A percentile compares a stretch with the other conserved stretches of the same genome.
These are phyloP conservation scores for Trichoderma sp. DNA, from an alignment of 2,329 filamentous ascomycete genomes.

Conservation along the genomic window DNA sequence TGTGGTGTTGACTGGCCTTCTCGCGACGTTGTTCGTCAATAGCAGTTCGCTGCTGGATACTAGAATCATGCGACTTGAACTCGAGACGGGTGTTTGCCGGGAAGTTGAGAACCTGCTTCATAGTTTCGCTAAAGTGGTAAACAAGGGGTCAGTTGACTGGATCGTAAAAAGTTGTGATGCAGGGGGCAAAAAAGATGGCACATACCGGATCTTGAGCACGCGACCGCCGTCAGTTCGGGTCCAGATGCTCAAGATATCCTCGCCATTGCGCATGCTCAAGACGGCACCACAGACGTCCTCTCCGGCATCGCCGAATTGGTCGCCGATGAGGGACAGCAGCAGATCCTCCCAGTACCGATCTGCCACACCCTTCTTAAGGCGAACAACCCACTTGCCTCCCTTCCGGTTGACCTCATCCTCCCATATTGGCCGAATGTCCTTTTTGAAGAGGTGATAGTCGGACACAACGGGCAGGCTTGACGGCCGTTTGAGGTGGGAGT, in stretches of 20 bases:
- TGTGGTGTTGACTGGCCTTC: conserved; percentile 58
- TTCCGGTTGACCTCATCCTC: conserved; percentile 96
- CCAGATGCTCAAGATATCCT: conserved; percentile 98
- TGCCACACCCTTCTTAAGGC: conserved; percentile 94
- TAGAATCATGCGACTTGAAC: conserved; percentile 95
- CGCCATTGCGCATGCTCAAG: conserved; percentile 88
- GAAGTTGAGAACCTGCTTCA: conserved; percentile 85
- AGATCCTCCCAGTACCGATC: conserved; percentile 98
- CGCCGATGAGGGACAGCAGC: conserved; percentile 83
- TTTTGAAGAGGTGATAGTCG: conserved; percentile 97
- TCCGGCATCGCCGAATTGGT: conserved; percentile 87
- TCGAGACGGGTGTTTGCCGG: conserved; percentile 86
- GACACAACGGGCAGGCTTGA: conserved; percentile 86
- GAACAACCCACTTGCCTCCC: conserved; percentile 96
- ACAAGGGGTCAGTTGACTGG: background rate
- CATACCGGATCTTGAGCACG: conserved; percentile 91
- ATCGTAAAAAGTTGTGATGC: background rate
- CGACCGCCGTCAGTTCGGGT: conserved; percentile 88
- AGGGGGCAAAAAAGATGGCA: background rate
- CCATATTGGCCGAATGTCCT: conserved; percentile 95
- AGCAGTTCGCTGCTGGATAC: conserved; percentile 85
- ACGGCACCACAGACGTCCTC: conserved; percentile 96
- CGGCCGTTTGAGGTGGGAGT: conserved; percentile 84
- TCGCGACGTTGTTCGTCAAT: conserved; percentile 91
- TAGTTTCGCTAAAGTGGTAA: conserved; percentile 67